Conservation (phyloP, 257 asterid species). For the Gentiana dahurica region DNA sequence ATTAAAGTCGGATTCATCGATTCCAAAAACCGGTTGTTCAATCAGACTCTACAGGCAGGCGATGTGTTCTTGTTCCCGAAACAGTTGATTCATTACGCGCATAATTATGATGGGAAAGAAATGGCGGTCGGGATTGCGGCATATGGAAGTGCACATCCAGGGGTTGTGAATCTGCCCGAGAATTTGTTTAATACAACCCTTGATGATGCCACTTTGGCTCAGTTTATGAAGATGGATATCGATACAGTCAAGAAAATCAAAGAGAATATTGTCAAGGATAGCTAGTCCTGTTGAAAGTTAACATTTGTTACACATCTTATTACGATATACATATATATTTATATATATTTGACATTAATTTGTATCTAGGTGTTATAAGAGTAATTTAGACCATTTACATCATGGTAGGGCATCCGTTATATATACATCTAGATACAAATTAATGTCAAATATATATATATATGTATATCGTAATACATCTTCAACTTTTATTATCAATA, state of each 20-base stretch:
- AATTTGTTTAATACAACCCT: constrained; percentile 5
- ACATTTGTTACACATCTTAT: too few relatives aligned
- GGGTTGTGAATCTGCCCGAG: constrained; percentile 10
- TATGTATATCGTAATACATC: too few relatives aligned
- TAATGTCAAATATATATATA: too few relatives aligned
- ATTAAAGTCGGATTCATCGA: constrained; percentile 22
- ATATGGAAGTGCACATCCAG: constrained; percentile 21
- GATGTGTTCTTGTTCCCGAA: constrained; percentile 14
- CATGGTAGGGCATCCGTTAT: too few relatives aligned
- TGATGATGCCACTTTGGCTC: constrained; percentile 14
- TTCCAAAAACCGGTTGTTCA: constrained; percentile 9
- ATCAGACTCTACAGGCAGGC: constrained; percentile 16
- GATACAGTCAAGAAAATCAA: constrained; percentile 14
- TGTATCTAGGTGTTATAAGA: too few relatives aligned
- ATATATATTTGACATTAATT: too few relatives aligned
- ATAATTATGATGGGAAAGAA: constrained; percentile 1
- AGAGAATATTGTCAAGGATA: constrained; percentile 4
- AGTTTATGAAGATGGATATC: constrained; percentile 13
- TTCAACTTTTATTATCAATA: too few relatives aligned
- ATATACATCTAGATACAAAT: too few relatives aligned
- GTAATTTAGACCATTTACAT: too few relatives aligned
- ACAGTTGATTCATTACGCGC: constrained; percentile 17
- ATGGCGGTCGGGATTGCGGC: constrained; percentile 14
- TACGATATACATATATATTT: too few relatives aligned
- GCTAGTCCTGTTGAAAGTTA: too few relatives aligned